These are phyloP conservation scores for Crithidia bombi DNA, from an alignment of 208 protist species.

Conservation along the genomic window DNA sequence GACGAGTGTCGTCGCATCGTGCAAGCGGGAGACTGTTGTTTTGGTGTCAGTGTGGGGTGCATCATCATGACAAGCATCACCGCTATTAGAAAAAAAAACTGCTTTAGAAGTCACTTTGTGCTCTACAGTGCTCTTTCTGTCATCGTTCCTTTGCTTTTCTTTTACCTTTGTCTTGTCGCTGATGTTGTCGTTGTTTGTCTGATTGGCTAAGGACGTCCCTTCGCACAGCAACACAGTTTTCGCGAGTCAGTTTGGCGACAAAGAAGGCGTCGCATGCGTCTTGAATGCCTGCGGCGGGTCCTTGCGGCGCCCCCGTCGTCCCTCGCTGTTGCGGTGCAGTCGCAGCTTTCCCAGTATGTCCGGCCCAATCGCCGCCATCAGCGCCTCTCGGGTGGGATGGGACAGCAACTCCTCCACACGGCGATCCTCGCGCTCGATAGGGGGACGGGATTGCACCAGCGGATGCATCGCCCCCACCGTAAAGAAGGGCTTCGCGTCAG, in stretches of 20 bases:
- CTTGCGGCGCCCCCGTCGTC: constrained; percentile 4
- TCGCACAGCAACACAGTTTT: too few species aligned
- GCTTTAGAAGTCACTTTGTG: too few species aligned
- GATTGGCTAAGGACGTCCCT: not conserved
- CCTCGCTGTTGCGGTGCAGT: constrained; percentile 5
- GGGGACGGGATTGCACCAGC: constrained; percentile 14
- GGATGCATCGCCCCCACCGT: constrained; percentile 25
- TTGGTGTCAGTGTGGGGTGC: too few species aligned
- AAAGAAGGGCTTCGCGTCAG: constrained; percentile 5
- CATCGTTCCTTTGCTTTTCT: too few species aligned
- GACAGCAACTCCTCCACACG: constrained; percentile 19
- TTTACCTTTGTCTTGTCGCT: too few species aligned
- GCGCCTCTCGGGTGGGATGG: constrained; percentile 7
- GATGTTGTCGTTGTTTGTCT: too few species aligned
- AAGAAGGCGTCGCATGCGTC: not conserved
- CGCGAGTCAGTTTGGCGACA: too few species aligned
- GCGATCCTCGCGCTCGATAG: constrained; percentile 16
- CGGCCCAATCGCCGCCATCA: constrained; percentile 18
- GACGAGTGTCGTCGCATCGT: too few species aligned
- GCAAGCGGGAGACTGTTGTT: too few species aligned
- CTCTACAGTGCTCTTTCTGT: too few species aligned
- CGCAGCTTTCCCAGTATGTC: constrained; percentile 30
- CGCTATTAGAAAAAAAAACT: too few species aligned
- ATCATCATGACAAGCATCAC: too few species aligned
- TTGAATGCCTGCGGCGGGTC: not conserved